Evolutionary conservation across 169 alveolate species (phyloP), one percentile per base, ranked within the genome.

Genomic region (Eimeria maxima): DNA sequence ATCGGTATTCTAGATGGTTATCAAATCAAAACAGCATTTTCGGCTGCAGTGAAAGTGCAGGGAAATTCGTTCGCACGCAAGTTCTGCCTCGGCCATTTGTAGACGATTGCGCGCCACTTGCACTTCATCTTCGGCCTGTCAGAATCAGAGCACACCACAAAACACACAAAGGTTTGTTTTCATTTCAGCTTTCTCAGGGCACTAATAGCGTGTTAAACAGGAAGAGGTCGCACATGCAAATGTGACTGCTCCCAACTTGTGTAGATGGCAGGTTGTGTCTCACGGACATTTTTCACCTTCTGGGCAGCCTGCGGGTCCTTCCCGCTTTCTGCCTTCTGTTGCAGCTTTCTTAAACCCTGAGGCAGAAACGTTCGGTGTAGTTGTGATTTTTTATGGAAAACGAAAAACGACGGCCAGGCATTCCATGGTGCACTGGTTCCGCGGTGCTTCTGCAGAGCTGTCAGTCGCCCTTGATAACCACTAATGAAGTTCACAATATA

Each of bases 111-210:
- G 67, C 24, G 90, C 90, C n/a, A 81, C 45, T 14, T 81, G 67
- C 29, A 81, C 90, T n/a, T 81, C 73, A 53, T 81, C 90, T n/a
- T 81, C 90, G 27, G 90, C 90, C 90, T 81, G 90, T 44, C 1
- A 2, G 63, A 18, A 13, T 14, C 24, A 76, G 33, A 4, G 14
- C 50, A 38, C 47, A 20, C 44, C 13, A 38, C 65, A 42, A 76
- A 16, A 10, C 4, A n/a, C 20, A 53, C 10, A 53, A 22, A 14
- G 2, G 38, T 22, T 38, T 33, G 33, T 14, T 42, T 42, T 1
- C 6, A 42, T 4, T 18, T 60, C n/a, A 13, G 13, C 87, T 76
- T 76, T 6, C 87, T 76, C 38, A 7, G 38, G 29, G 38, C 69
- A 60, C 11, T 60, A 8, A 11, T 16, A 11, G 7, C 20, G n/a